Base-by-base conservation (phyloP, 1,284 basidiomycete genomes). In the Ganoderma boninense region DNA sequence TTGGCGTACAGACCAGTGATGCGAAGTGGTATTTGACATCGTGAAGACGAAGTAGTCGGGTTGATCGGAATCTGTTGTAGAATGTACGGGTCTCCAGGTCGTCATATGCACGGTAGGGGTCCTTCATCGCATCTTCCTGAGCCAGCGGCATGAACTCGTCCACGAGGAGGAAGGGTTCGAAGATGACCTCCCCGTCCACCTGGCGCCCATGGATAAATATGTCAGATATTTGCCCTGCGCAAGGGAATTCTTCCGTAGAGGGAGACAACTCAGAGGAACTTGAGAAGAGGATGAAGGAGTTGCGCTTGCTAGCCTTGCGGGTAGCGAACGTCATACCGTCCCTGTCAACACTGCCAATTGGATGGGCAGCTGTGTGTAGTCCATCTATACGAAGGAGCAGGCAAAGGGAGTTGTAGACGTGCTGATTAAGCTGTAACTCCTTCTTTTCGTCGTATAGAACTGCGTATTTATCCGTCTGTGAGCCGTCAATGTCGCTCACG, bases 101-200 rank as follows among this genome's bases (percentile, higher is more conserved):
- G 20, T n/a, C 46, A 49, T 49, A 49, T 7, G 20, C 18, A 4
- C 26, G 62, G 29, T 62, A 72, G 4, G 71, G 71, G 35, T 72
- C 71, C 1, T 18, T 2, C 6, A 3, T 6, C 0, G 20, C 26
- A 52, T 72, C 40, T n/a, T 26, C 62, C 8, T 5, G 18, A 6
- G 4, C 49, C 13, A 11, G 67, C 59, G 62, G 3, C 20, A 35
- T 8, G 44, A 42, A 67, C 35, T 56, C 49, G 1, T 60, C 18
- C 20, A 72, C 38, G 4, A 67, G 32, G 1, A 72, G 16, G 59
- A 65, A 72, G 0, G 66, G 68, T 32, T 69, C 65, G 1, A 65
- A 29, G 16, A 69, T 16, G 4, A 13, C 2, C 14, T 6, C 0
- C 5, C n/a, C 52, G 10, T 2, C 20, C n/a, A 43, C 52, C 4